Percentiles rank a stretch among this genome's conserved stretches.
Conservation (phyloP, 2,329 filamentous ascomycete species). For the Pyrenochaeta sp. region DNA sequence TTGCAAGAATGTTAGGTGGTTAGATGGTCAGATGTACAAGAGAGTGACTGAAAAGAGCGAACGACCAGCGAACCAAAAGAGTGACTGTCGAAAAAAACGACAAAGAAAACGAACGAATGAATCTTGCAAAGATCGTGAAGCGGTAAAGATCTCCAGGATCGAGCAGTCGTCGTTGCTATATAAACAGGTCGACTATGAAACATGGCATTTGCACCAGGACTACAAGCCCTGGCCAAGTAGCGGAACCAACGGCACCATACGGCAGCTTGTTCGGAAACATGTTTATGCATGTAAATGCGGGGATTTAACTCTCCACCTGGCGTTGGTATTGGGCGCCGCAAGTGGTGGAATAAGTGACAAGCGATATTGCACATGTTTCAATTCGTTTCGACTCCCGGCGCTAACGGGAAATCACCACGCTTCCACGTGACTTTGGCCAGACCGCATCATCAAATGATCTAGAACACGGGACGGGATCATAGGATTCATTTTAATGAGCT, state of each 20-base stretch:
- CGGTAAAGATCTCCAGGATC: slow-evolving; percentile 15
- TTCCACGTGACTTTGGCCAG: slow-evolving; percentile 14
- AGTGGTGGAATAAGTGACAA: slow-evolving; percentile 25
- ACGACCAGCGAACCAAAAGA: slow-evolving; percentile 41
- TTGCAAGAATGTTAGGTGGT: too few species aligned
- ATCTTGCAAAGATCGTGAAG: slow-evolving; percentile 32
- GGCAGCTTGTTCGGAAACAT: slow-evolving; percentile 23
- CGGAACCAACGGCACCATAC: slow-evolving; percentile 21
- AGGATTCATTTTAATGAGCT: slow-evolving; percentile 1
- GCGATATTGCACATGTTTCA: slow-evolving; percentile 35
- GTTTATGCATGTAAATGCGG: slow-evolving; percentile 23
- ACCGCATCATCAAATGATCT: slow-evolving; percentile 15
- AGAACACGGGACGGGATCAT: slow-evolving; percentile 1
- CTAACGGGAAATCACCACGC: slow-evolving; percentile 25
- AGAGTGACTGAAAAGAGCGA: slow-evolving; percentile 39
- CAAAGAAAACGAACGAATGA: slow-evolving; percentile 20
- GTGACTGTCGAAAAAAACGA: slow-evolving; percentile 30
- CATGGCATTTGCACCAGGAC: slow-evolving; percentile 26
- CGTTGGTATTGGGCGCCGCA: slow-evolving; percentile 8
- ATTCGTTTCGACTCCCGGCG: slow-evolving; percentile 29
- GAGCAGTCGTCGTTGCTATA: slow-evolving; percentile 22
- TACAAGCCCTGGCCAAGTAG: slow-evolving; percentile 17
- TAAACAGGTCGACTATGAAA: slow-evolving; percentile 27
- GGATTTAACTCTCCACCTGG: slow-evolving; percentile 18
- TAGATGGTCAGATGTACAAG: slow-evolving; percentile 31